These are phyloP conservation scores for Hylodesmum podocarpum DNA, from an alignment of 306 rosid species.

Conservation along the genomic window DNA sequence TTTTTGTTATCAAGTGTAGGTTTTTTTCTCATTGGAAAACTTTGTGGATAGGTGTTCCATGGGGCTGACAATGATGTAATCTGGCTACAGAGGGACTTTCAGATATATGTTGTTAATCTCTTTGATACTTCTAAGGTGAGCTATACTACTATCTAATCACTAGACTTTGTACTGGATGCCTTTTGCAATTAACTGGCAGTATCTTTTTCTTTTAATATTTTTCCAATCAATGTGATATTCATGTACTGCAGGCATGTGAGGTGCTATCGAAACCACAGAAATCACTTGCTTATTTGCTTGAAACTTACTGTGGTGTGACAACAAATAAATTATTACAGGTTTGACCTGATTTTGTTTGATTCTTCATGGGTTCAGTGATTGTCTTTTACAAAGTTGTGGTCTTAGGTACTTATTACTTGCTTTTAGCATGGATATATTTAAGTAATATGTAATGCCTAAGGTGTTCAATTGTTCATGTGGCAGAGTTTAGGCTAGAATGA, in stretches of 20 bases:
- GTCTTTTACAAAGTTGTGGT: conserved; percentile 14
- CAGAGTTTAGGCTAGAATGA: background rate
- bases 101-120: conserved; percentile 78
- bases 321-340: conserved; percentile 96
- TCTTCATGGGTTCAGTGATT: conserved; percentile 17
- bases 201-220: background rate
- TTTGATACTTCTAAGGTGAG: conserved; percentile 91
- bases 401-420: background rate
- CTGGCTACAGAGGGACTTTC: conserved; percentile 97
- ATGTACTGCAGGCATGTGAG: conserved; percentile 83
- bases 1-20: background rate
- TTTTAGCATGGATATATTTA: conserved; percentile 6
- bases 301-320: conserved; percentile 73
- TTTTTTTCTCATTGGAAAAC: conserved; percentile 8
- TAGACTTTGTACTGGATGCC: conserved; percentile 4
- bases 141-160: background rate
- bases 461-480: background rate
- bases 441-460: conserved; percentile 1
- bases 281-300: conserved; percentile 91
- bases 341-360: conserved; percentile 25
- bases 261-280: conserved; percentile 86
- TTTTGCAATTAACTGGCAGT: conserved; percentile 13
- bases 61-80: conserved; percentile 92
- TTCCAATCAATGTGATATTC: background rate
- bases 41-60: conserved; percentile 81